phyloP scores from a whole-genome alignment of 208 protist genomes.

The Trichomonas vaginalis region DNA sequence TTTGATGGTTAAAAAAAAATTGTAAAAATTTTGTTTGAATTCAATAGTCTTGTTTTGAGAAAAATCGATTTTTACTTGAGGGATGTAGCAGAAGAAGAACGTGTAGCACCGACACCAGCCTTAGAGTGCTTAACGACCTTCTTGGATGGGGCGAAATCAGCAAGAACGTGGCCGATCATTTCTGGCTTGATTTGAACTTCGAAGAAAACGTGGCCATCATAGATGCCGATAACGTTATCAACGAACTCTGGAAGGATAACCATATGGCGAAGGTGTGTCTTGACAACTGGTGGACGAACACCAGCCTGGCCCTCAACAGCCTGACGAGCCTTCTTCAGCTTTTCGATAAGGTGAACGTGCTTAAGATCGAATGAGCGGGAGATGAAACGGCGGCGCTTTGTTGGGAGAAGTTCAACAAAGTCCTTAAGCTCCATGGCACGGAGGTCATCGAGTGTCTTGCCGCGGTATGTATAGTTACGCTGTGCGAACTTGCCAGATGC shows the following conservation, averaged over 20 bases:
- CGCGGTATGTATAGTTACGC: slow-evolving; percentile 12
- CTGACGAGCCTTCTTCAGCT: background rate
- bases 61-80: background rate
- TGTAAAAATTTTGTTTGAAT: too few species aligned
- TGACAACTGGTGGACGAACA: background rate
- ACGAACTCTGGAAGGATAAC: slow-evolving; percentile 99
- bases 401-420: background rate
- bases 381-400: background rate
- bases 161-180: slow-evolving; percentile 99
- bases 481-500: background rate
- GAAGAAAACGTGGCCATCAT: slow-evolving; percentile 97
- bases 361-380: background rate
- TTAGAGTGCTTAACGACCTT: slow-evolving; percentile 92
- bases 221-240: slow-evolving; percentile 88
- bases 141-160: slow-evolving; percentile 97
- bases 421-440: background rate
- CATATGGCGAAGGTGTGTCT: slow-evolving; percentile 48
- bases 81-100: background rate
- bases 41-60: too few species aligned
- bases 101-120: slow-evolving; percentile 90
- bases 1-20: too few species aligned
- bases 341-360: background rate
- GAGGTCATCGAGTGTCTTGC: slow-evolving; percentile 4
- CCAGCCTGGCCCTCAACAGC: background rate
- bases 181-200: slow-evolving; percentile 95